Conservation (phyloP, 257 asterid species). For the Perilla frutescens region DNA sequence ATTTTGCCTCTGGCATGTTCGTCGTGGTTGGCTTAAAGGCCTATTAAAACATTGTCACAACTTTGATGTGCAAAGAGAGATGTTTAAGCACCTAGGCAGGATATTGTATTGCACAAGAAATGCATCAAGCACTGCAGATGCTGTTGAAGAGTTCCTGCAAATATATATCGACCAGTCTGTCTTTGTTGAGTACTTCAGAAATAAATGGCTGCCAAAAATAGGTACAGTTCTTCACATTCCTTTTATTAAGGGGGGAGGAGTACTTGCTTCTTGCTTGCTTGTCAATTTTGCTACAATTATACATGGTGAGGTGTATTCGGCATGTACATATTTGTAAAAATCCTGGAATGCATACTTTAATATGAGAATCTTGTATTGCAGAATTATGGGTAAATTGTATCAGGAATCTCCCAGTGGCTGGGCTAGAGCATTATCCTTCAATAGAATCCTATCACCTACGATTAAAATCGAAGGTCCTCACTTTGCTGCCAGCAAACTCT, state of each 20-base stretch:
- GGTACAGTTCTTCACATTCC: slow-evolving; percentile 33
- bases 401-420: slow-evolving; percentile 52
- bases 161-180: slow-evolving; percentile 53
- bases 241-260: background rate
- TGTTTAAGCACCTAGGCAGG: slow-evolving; percentile 58
- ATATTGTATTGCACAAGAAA: slow-evolving; percentile 55
- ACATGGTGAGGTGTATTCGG: background rate
- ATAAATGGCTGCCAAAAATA: slow-evolving; percentile 49
- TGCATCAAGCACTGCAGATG: slow-evolving; percentile 42
- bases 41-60: slow-evolving; percentile 49
- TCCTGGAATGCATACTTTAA: slow-evolving; percentile 21
- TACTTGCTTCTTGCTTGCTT: background rate
- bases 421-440: slow-evolving; percentile 47
- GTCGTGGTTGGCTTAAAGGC: slow-evolving; percentile 54
- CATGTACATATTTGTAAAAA: background rate
- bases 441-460: slow-evolving; percentile 52
- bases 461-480: slow-evolving; percentile 45
- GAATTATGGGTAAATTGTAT: slow-evolving; percentile 51
- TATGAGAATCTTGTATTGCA: slow-evolving; percentile 37
- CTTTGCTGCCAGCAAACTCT: slow-evolving; percentile 32
- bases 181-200: slow-evolving; percentile 48
- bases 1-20: slow-evolving; percentile 58
- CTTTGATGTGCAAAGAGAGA: slow-evolving; percentile 53
- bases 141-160: slow-evolving; percentile 53
- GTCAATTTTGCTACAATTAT: background rate